Base-by-base conservation (phyloP, 148 eudicot species). In the Cornus controversa region DNA sequence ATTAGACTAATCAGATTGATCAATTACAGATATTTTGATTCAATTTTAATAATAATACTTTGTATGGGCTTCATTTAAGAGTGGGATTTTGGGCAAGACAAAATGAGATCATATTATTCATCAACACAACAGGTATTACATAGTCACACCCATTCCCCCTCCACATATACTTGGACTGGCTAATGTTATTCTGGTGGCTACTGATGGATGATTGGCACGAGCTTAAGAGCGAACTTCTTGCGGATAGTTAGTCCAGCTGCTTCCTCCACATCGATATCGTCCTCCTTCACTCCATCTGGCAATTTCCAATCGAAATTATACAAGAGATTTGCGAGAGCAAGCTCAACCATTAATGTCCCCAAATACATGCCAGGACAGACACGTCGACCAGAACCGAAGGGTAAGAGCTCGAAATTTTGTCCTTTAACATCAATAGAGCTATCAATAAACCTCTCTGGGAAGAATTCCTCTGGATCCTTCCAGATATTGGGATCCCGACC, bases 381-480 rank as follows among this genome's bases (percentile, higher is more conserved):
- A 5, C 64, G 64, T 60, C 64, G 64, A 60, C 64, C 64, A 60
- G 64, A 6, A 7, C 64, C 64, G 6, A 60, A 60, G 64, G 64
- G 64, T 25, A 60, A 60, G 8, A 60, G 64, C 25, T 60, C 64
- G 20, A 60, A 60, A 60, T 60, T 25, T 60, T 60, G 64, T 60
- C 64, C 64, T 22, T 60, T 60, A 60, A 60, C 22, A n/a, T 60
- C 64, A 60, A 60, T 60, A 20, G 64, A n/a, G 64, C 64, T 60
- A 60, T 60, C 64, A n/a, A 60, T 60, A 60, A 60, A 60, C 64
- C 64, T 60, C 64, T 60, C 64, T 20, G 64, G 64, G 64, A 60
- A 22, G 64, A 60, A 60, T n/a, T 60, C 64, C 20, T 60, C 64
- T 18, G 64, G 64, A 7, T 60, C 64, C 23, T 60, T n/a, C 64